phyloP scores from a whole-genome alignment of 495 filamentous ascomycete genomes.

The Oleoguttula mirabilis region DNA sequence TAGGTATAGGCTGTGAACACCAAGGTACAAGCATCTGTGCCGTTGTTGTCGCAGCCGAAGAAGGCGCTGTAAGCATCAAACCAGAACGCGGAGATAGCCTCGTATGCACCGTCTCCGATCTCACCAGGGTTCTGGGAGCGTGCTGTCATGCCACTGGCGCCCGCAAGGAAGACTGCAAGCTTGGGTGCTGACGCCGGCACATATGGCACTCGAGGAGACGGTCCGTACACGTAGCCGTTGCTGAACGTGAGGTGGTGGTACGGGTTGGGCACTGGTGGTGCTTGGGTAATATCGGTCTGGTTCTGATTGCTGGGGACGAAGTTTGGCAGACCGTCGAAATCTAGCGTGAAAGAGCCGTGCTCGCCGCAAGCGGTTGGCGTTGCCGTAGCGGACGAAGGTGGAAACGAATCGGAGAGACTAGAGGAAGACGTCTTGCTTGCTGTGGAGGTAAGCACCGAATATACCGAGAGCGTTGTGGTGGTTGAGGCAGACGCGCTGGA shows the following conservation, averaged over 20 bases:
- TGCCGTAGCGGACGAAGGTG: conserved; percentile 12
- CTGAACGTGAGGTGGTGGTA: conserved; percentile 36
- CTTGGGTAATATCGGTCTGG: conserved; percentile 22
- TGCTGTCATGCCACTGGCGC: conserved; percentile 19
- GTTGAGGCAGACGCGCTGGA: no score
- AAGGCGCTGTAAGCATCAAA: conserved; percentile 32
- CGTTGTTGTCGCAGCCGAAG: conserved; percentile 34
- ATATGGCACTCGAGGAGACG: conserved; percentile 32
- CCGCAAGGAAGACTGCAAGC: conserved; percentile 32
- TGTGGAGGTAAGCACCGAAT: no score
- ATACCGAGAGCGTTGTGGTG: no score
- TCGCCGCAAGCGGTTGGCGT: conserved; percentile 25
- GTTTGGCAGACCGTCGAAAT: conserved; percentile 26
- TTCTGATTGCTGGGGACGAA: conserved; percentile 15
- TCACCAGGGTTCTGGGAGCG: conserved; percentile 30
- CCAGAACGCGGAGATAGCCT: conserved; percentile 32
- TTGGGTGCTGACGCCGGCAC: conserved; percentile 31
- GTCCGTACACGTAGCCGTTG: conserved; percentile 33
- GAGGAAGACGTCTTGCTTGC: no score
- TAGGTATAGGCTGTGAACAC: conserved; percentile 31
- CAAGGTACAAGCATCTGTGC: conserved; percentile 29
- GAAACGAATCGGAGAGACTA: no score
- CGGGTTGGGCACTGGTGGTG: conserved; percentile 34
- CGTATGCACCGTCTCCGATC: conserved; percentile 33
- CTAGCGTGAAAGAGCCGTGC: conserved; percentile 25